A percentile compares a stretch with the other conserved stretches of the same genome.
phyloP scores from a whole-genome alignment of 768 basidiomycete species.

The Leucogyrophana mollusca region DNA sequence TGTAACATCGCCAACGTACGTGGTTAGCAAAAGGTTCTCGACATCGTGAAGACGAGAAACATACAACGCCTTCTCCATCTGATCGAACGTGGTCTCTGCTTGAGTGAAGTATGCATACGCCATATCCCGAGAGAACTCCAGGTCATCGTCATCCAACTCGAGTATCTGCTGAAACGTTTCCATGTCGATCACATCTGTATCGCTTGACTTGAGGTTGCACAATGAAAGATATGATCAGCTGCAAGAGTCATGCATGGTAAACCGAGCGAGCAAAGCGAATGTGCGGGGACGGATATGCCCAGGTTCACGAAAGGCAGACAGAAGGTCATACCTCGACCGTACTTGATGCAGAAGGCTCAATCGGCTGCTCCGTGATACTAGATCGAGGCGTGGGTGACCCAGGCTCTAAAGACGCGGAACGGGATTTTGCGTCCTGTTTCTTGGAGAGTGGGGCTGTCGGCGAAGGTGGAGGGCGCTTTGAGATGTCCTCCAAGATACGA shows the following conservation, averaged over 20 bases:
- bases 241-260: too few species aligned
- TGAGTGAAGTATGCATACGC: slow-evolving; percentile 80
- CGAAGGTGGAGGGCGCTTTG: slow-evolving; percentile 31
- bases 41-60: slow-evolving; percentile 31
- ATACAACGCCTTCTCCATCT: slow-evolving; percentile 81
- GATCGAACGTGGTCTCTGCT: slow-evolving; percentile 67
- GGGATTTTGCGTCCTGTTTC: slow-evolving; percentile 30
- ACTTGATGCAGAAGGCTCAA: slow-evolving; percentile 13
- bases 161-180: slow-evolving; percentile 83
- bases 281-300: slow-evolving; percentile 1
- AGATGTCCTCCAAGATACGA: slow-evolving; percentile 24
- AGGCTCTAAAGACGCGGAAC: slow-evolving; percentile 25
- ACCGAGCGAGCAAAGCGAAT: too few species aligned
- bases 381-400: slow-evolving; percentile 12
- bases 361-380: slow-evolving; percentile 6
- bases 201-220: slow-evolving; percentile 8
- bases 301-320: not conserved
- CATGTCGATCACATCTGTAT: slow-evolving; percentile 63
- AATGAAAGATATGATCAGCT: not conserved
- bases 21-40: not conserved
- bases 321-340: slow-evolving; percentile 25
- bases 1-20: slow-evolving; percentile 12
- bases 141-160: slow-evolving; percentile 85
- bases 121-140: slow-evolving; percentile 79
- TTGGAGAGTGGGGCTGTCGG: slow-evolving; percentile 27